These are phyloP conservation scores for Guyanaporus albipodus DNA, from an alignment of 768 basidiomycete species.

Conservation along the genomic window DNA sequence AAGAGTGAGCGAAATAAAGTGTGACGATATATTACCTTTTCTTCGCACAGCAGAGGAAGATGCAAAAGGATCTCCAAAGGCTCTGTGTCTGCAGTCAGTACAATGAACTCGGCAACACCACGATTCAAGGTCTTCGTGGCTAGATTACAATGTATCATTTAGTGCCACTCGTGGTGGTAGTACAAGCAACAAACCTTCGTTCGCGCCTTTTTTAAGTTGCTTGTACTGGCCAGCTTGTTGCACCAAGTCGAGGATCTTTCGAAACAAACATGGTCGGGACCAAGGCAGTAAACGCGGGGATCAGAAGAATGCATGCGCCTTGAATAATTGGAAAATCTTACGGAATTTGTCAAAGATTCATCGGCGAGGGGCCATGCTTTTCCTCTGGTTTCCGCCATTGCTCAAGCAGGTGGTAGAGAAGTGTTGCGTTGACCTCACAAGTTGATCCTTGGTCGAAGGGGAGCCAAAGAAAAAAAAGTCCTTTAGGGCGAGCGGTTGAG, in stretches of 20 bases:
- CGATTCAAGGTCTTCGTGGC: conserved; percentile 98
- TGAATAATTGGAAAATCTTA: conserved; percentile 34
- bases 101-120: conserved; percentile 96
- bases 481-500: background rate
- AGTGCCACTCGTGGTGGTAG: conserved; percentile 1
- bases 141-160: conserved; percentile 28
- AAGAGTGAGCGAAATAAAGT: background rate
- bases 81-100: conserved; percentile 95
- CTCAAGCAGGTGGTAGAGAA: background rate
- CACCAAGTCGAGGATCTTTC: conserved; percentile 89
- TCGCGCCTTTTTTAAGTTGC: conserved; percentile 98
- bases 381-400: conserved; percentile 64
- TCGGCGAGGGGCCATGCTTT: conserved; percentile 91
- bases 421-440: conserved; percentile 65
- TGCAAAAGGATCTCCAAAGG: conserved; percentile 97
- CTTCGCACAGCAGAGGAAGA: conserved; percentile 95
- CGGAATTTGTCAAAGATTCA: conserved; percentile 85
- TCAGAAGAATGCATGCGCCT: background rate
- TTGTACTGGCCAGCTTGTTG: conserved; percentile 97
- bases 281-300: background rate
- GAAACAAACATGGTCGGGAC: background rate
- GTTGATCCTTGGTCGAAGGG: conserved; percentile 78
- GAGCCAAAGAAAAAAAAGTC: background rate
- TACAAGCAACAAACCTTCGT: conserved; percentile 68
- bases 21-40: conserved; percentile 61